Conservation (phyloP, 352 stramenopile genomes). For the Peronosclerospora sorghi region DNA sequence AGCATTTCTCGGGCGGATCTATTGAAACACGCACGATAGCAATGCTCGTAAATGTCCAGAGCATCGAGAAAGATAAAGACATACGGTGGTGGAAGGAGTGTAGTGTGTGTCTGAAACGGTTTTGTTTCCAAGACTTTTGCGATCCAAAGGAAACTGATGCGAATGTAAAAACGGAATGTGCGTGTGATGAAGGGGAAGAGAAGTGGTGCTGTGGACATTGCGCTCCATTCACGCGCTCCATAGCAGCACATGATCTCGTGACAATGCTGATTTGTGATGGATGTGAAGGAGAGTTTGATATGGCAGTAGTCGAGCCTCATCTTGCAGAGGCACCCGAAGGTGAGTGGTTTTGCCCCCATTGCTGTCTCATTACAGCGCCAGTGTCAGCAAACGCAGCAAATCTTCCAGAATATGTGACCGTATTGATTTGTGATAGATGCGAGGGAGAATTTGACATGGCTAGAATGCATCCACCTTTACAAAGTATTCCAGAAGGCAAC, state of each 20-base stretch:
- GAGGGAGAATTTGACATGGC: slow-evolving; percentile 48
- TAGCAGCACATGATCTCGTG: slow-evolving; percentile 1
- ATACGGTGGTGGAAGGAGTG: slow-evolving; percentile 26
- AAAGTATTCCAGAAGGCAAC: slow-evolving; percentile 25
- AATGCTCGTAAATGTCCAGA: slow-evolving; percentile 18
- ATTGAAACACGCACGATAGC: slow-evolving; percentile 32
- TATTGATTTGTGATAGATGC: slow-evolving; percentile 65
- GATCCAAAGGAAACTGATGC: slow-evolving; percentile 18
- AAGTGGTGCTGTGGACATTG: slow-evolving; percentile 32
- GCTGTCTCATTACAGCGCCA: not conserved
- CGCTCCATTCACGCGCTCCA: not conserved
- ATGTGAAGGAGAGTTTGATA: slow-evolving; percentile 60
- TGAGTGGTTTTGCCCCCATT: slow-evolving; percentile 25
- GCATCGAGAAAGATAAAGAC: slow-evolving; percentile 5
- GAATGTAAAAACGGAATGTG: slow-evolving; percentile 19
- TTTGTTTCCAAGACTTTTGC: slow-evolving; percentile 37
- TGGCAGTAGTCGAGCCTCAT: slow-evolving; percentile 35
- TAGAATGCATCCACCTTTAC: slow-evolving; percentile 28
- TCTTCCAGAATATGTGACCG: slow-evolving; percentile 14
- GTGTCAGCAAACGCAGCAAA: not conserved
- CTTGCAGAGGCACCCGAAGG: slow-evolving; percentile 32
- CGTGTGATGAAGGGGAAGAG: slow-evolving; percentile 17
- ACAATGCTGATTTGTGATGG: slow-evolving; percentile 56
- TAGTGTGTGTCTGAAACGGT: slow-evolving; percentile 17
- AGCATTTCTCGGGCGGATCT: slow-evolving; percentile 9